A percentile compares a stretch with the other conserved stretches of the same genome.
Evolutionary conservation across 176 grass and related monocot genomes (phyloP).

Genomic region (Coix lacrymajobi): DNA sequence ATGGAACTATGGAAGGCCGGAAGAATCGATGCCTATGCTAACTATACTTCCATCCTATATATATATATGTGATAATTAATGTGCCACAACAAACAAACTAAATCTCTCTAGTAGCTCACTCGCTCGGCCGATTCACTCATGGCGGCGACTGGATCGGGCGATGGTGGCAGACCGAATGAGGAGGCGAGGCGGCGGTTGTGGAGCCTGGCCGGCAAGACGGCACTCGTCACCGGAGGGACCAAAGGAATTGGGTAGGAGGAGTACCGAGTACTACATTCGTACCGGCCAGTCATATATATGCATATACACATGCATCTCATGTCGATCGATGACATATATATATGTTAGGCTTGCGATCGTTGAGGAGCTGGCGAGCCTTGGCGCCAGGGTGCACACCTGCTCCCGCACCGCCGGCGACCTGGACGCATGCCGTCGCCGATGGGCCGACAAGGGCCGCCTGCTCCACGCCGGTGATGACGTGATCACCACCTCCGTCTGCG

Average conservation of each 20-base stretch:
- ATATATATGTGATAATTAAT: background rate
- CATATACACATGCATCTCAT: background rate
- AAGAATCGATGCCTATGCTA: background rate
- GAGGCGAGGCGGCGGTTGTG: slow-evolving; percentile 7
- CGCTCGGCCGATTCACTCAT: background rate
- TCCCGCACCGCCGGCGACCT: slow-evolving; percentile 27
- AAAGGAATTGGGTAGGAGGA: slow-evolving; percentile 34
- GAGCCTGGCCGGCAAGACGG: slow-evolving; percentile 30
- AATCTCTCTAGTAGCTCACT: too few relatives aligned
- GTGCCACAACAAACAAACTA: too few relatives aligned
- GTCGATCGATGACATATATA: background rate
- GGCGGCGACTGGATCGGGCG: background rate
- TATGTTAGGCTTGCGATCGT: slow-evolving; percentile 44
- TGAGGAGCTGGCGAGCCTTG: slow-evolving; percentile 35
- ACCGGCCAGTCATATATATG: background rate
- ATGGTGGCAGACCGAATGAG: background rate
- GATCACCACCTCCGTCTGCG: slow-evolving; percentile 34
- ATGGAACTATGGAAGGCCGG: too few relatives aligned
- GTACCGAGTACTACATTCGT: background rate
- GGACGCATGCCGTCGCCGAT: slow-evolving; percentile 19
- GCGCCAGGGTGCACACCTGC: slow-evolving; percentile 45
- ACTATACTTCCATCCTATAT: too few relatives aligned
- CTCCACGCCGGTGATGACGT: background rate
- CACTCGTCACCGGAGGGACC: slow-evolving; percentile 49
- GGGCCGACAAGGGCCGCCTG: background rate